phyloP scores from a whole-genome alignment of 495 filamentous ascomycete genomes.

The Penicillium atrosanguineum region DNA sequence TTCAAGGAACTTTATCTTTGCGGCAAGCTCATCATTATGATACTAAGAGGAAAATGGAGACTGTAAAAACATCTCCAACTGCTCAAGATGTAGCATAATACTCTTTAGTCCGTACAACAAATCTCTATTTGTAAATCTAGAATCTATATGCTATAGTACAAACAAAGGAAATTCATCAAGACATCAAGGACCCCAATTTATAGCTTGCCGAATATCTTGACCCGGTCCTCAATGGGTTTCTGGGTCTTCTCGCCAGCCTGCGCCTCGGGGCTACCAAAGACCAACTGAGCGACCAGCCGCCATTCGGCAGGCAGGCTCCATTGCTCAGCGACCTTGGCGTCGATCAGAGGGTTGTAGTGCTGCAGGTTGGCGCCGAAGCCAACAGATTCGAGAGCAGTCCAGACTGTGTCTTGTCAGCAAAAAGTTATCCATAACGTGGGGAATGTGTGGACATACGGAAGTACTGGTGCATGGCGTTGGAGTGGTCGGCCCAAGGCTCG shows the following conservation, averaged over 20 bases:
- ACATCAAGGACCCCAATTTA: conserved; percentile 4
- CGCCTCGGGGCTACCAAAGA: conserved; percentile 47
- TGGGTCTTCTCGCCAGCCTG: conserved; percentile 18
- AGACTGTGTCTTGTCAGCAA: conserved; percentile 31
- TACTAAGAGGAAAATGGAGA: too few relatives aligned
- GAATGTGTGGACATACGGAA: conserved; percentile 32
- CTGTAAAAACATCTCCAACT: too few relatives aligned
- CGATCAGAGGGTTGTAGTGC: conserved; percentile 55
- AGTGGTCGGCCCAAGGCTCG: conserved; percentile 49
- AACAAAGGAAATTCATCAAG: conserved; percentile 7
- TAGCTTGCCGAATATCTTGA: conserved; percentile 25
- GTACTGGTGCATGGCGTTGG: conserved; percentile 56
- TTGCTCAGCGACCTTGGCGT: conserved; percentile 39
- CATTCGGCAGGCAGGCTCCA: conserved; percentile 48
- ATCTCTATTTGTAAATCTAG: not conserved
- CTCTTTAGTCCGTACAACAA: too few relatives aligned
- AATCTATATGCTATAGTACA: not conserved
- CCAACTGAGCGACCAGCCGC: conserved; percentile 49
- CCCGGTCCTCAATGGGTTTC: conserved; percentile 22
- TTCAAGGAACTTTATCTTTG: too few relatives aligned
- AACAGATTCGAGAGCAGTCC: conserved; percentile 50
- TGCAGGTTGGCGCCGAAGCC: conserved; percentile 56
- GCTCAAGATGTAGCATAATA: too few relatives aligned
- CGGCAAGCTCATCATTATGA: too few relatives aligned
- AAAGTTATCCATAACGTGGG: not conserved